Base-by-base conservation (phyloP, 495 filamentous ascomycete species). In the Talaromyces thailandensis region DNA sequence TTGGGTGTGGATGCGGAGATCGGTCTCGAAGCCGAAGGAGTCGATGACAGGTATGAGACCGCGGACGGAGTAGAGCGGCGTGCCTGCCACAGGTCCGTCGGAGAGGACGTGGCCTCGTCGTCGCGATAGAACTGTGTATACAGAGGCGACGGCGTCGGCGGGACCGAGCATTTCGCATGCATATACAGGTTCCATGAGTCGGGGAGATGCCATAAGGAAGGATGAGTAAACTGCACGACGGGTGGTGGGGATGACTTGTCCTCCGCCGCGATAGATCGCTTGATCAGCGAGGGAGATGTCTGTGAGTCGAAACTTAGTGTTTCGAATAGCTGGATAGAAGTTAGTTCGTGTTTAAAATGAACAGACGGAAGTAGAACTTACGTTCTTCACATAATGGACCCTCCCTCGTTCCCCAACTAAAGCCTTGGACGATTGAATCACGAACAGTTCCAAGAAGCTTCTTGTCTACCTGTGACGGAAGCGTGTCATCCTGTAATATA, bases 321-420 rank as follows among this genome's bases (percentile, higher is more conserved):
- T 97, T 61, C 94, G 91, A 72, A 98, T 97, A 48, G 94, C 89
- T 92, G 66, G 66, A 11, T 6, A n/a, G n/a, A 16, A 25, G 25
- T 29, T 26, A 61, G 32, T 43, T 25, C 26, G 6, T 48, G 16
- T 8, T 48, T 21, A 48, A 5, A 5, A 48, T 21, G 43, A 6
- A n/a, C 5, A 63, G 18, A 57, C 62, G 52, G 16, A 2, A 14
- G 18, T 48, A 60, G 12, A 61, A 87, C 90, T 85, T 79, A 93
- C 90, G 94, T 79, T 98, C 94, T 89, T 98, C 94, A 79, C 94
- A 98, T 11, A 98, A 78, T 21, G 94, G 94, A 8, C 94, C 94
- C 82, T 98, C 94, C 63, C 95, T 82, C 21, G 92, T 88, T 43
- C 90, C 94, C 94, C 94, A 98, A 69, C 85, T 89, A 75, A 98